These are phyloP conservation scores for Citrullus amarus DNA, from an alignment of 306 rosid species.

Conservation along the genomic window DNA sequence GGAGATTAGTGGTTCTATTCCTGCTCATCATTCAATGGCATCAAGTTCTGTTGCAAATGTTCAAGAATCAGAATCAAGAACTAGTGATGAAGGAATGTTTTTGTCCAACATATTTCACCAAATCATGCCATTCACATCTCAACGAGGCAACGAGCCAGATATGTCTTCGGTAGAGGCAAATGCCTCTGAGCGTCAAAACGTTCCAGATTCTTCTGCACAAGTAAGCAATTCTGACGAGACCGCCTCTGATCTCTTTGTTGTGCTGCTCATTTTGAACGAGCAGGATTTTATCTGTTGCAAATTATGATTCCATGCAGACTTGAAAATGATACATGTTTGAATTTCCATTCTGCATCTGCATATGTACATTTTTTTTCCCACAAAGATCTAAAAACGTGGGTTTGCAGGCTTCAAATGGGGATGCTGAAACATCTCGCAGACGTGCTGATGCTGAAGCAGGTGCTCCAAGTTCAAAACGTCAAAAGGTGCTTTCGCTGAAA, in stretches of 20 bases:
- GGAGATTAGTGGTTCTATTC: constrained; percentile 32
- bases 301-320: not conserved
- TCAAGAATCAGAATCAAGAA: constrained; percentile 55
- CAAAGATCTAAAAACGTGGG: not conserved
- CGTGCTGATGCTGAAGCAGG: constrained; percentile 31
- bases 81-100: constrained; percentile 63
- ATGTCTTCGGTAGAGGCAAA: constrained; percentile 20
- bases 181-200: constrained; percentile 26
- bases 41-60: constrained; percentile 26
- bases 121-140: constrained; percentile 69
- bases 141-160: constrained; percentile 33
- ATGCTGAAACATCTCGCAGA: constrained; percentile 47
- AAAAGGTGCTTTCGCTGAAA: constrained; percentile 40
- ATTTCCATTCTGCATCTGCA: not conserved
- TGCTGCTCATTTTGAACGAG: not conserved
- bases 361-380: not conserved
- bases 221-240: constrained; percentile 23
- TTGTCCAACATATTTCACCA: constrained; percentile 68
- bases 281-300: not conserved
- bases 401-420: constrained; percentile 20
- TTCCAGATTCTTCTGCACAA: constrained; percentile 38
- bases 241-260: not conserved
- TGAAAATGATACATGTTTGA: not conserved
- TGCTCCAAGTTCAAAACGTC: constrained; percentile 71
- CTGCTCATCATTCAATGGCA: constrained; percentile 37